A percentile compares a stretch with the other conserved stretches of the same genome.
These are phyloP conservation scores for Crotalaria pallida DNA, from an alignment of 306 rosid species.

Conservation along the genomic window DNA sequence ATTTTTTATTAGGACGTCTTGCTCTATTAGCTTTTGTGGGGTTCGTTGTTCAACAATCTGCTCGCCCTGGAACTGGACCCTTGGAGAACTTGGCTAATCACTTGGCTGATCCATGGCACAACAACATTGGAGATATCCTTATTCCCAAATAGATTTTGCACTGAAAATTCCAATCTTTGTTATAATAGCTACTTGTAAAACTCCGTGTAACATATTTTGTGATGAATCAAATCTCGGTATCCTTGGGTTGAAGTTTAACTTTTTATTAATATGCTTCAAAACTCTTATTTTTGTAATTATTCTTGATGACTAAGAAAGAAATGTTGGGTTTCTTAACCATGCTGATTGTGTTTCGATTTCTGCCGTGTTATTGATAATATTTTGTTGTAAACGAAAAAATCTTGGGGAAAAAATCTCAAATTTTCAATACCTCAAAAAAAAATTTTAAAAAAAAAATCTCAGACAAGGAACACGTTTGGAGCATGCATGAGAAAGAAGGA, in stretches of 20 bases:
- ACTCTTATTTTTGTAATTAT: neutral
- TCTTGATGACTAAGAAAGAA: neutral
- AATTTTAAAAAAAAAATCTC: too few species aligned
- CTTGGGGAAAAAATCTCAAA: too few species aligned
- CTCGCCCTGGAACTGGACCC: constrained; percentile 99
- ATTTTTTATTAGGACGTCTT: constrained; percentile 57
- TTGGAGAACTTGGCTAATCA: constrained; percentile 97
- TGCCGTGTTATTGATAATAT: too few species aligned
- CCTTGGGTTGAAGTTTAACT: constrained; percentile 31
- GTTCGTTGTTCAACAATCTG: constrained; percentile 80
- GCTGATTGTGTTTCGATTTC: too few species aligned
- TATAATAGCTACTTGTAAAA: constrained; percentile 37
- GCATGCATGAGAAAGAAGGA: too few species aligned
- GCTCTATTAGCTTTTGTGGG: constrained; percentile 95
- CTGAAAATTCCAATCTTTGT: constrained; percentile 3
- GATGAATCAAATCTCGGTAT: constrained; percentile 24
- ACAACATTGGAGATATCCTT: constrained; percentile 82
- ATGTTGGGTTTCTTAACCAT: too few species aligned
- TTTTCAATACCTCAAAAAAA: too few species aligned
- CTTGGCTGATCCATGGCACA: constrained; percentile 99
- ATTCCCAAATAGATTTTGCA: constrained; percentile 52
- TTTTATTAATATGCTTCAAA: constrained; percentile 4
- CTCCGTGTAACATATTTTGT: constrained; percentile 36
- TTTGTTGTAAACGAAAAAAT: too few species aligned
- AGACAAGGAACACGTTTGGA: too few species aligned